Conservation (phyloP, 139 green algal species). For the Chlorella sp. region DNA sequence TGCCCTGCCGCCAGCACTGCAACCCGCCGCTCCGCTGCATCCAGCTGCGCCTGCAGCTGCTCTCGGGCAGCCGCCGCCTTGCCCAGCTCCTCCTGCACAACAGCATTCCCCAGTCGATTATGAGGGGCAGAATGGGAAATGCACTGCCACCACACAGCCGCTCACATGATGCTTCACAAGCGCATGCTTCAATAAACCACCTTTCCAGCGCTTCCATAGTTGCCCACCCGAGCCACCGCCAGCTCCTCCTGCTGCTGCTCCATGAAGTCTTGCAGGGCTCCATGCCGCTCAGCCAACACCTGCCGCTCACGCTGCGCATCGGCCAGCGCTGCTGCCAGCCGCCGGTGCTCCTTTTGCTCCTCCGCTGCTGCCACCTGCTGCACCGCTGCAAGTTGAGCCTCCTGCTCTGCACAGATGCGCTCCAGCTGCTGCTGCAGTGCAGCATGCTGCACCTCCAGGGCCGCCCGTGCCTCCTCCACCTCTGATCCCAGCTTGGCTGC, state of each 20-base stretch:
- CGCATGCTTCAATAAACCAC: no score
- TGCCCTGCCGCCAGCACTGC: conserved; percentile 48
- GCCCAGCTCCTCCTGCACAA: conserved; percentile 28
- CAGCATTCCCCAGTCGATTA: no score
- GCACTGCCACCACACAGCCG: no score
- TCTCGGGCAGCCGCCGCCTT: neutral
- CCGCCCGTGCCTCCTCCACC: conserved; percentile 25
- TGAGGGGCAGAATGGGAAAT: no score
- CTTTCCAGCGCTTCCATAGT: conserved; percentile 22
- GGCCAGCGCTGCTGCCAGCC: neutral
- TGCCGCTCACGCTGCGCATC: neutral
- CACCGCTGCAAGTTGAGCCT: conserved; percentile 52
- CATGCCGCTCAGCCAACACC: conserved; percentile 39
- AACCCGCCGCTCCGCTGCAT: conserved; percentile 41
- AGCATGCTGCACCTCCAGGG: conserved; percentile 16
- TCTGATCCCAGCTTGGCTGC: conserved; percentile 25
- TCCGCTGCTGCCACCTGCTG: conserved; percentile 25
- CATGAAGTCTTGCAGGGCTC: conserved; percentile 36
- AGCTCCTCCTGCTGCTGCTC: conserved; percentile 47
- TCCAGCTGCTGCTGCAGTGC: conserved; percentile 61
- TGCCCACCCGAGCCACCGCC: conserved; percentile 30
- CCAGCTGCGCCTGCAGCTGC: conserved; percentile 22
- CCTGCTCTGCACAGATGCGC: conserved; percentile 46
- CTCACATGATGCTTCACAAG: no score
- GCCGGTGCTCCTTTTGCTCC: neutral